Evolutionary conservation across 2,329 filamentous ascomycete genomes (phyloP).

Genomic region (Neonectria faginata): DNA sequence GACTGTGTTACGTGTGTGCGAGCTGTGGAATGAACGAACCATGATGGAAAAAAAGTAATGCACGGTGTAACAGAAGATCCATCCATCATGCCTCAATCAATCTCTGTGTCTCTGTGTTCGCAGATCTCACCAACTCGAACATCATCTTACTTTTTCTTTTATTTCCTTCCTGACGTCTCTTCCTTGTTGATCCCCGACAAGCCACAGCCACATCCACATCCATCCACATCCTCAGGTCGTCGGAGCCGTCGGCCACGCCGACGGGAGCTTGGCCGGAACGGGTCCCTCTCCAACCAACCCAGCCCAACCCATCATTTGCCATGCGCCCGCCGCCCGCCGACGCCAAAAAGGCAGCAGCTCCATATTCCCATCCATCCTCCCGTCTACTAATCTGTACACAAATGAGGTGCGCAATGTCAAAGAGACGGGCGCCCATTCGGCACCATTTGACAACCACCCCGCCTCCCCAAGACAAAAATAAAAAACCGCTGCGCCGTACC

Average conservation of each 20-base stretch:
- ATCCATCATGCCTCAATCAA: not conserved
- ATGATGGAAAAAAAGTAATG: not conserved
- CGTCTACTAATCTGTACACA: too few relatives aligned
- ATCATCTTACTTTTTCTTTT: constrained; percentile 2
- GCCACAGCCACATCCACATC: constrained; percentile 2
- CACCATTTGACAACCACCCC: not conserved
- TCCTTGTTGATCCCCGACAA: constrained; percentile 7
- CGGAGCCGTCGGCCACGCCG: constrained; percentile 20
- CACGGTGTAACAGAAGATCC: not conserved
- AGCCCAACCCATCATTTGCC: constrained; percentile 4
- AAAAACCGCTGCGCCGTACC: not conserved
- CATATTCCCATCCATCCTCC: not conserved
- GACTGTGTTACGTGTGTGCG: not conserved
- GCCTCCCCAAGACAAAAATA: too few relatives aligned
- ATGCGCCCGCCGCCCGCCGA: constrained; percentile 16
- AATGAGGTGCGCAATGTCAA: not conserved
- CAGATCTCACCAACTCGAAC: constrained; percentile 8
- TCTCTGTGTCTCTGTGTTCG: not conserved
- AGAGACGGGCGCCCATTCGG: too few relatives aligned
- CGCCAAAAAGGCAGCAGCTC: not conserved
- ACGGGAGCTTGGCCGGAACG: constrained; percentile 18
- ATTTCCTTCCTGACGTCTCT: not conserved
- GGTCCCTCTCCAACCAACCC: constrained; percentile 1
- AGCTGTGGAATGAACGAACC: too few relatives aligned
- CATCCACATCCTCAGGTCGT: not conserved